Evolutionary conservation across 164 flowering plant genomes (phyloP), one percentile per base, ranked within the genome.

Genomic region (Litsea cubeba): DNA sequence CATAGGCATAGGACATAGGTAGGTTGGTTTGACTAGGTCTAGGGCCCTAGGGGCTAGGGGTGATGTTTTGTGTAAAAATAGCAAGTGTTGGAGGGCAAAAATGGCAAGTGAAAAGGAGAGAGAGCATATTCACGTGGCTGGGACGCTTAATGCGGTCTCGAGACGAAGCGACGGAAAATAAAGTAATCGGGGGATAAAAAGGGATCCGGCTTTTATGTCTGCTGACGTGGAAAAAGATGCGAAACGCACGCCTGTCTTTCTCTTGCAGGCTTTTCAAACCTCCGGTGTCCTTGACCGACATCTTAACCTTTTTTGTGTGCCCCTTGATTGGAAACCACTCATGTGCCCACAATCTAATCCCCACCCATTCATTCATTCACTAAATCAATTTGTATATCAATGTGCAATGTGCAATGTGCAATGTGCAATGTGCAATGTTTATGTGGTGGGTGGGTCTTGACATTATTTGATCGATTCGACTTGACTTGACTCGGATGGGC

Each of bases 91-190:
- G 6, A 54, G 20, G 20, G 1, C 20, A 14, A 54, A 54, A 54
- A 17, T 17, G 17, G 18, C 58, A 51, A 51, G 30, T 12, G 58
- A 51, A 51, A 51, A 1, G 10, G 65, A 24, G 25, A n/a, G 25
- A 62, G 20, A 25, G 67, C 66, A 62, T 3, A 17, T 60, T 68
- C 77, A 75, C 70, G 74, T 76, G 78, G 64, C 35, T 50, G 25
- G 65, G 69, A 64, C 78, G 74, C 67, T 57, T 22, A 25, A 71
- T 22, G 71, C 74, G 74, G 74, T 35, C 74, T 76, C 71, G 71
- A 65, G 69, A 65, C 40, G 32, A 50, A n/a, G 62, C 67, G 58
- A 62, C 40, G n/a, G 22, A 35, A 68, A 35, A 35, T 6, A 7
- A 17, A 66, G n/a, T 25, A 30, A 5, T 28, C 3, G 14, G 12